Percentiles rank a stretch among this genome's conserved stretches.
phyloP scores from a whole-genome alignment of 1,284 basidiomycete genomes.

The Cryptococcus sp. region DNA sequence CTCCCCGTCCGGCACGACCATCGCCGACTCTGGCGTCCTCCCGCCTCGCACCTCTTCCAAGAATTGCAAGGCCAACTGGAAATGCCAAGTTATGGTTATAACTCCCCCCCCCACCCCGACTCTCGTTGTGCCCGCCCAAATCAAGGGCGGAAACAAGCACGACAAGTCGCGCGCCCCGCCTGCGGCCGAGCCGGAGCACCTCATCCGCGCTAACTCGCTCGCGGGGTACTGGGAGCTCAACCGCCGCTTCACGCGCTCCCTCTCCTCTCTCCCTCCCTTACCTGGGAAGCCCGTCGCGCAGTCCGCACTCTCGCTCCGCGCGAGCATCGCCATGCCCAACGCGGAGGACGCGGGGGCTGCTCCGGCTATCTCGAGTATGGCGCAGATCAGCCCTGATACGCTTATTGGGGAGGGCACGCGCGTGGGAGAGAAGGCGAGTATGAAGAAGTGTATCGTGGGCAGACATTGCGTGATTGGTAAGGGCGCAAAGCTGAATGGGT shows the following conservation, averaged over 20 bases:
- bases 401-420: conserved; percentile 76
- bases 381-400: conserved; percentile 81
- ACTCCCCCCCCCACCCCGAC: conserved; percentile 10
- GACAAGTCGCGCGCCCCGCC: conserved; percentile 20
- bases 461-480: conserved; percentile 84
- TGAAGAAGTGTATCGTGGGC: conserved; percentile 87
- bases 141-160: conserved; percentile 17
- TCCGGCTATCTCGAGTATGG: conserved; percentile 54
- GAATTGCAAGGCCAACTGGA: conserved; percentile 22
- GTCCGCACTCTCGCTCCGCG: neutral
- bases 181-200: conserved; percentile 56
- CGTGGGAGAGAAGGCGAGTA: conserved; percentile 75
- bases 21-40: conserved; percentile 6
- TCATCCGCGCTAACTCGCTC: conserved; percentile 79
- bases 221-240: conserved; percentile 79
- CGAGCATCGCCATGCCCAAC: conserved; percentile 30
- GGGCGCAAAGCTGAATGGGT: conserved; percentile 78
- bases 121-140: neutral
- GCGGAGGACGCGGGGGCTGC: conserved; percentile 41
- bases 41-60: neutral
- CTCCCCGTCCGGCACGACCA: conserved; percentile 7
- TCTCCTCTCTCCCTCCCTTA: neutral
- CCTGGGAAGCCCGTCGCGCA: neutral
- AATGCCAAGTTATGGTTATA: conserved; percentile 39
- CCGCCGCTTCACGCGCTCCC: conserved; percentile 49